Evolutionary conservation across 306 rosid genomes (phyloP), one percentile per base, ranked within the genome.

Genomic region (Coriaria nepalensis): DNA sequence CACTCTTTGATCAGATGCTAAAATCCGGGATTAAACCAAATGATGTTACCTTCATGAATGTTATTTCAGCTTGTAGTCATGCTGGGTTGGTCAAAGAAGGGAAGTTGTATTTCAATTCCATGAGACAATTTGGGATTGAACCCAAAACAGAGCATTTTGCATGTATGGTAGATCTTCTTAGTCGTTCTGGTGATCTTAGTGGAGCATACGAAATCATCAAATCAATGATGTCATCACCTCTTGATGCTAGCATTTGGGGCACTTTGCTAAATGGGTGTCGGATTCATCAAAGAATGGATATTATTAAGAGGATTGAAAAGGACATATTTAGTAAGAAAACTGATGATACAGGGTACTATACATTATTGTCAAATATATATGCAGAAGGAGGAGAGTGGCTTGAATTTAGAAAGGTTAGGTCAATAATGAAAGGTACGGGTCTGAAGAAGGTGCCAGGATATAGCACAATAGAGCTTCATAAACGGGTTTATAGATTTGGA

Each of bases 41-140:
- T 6, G 90, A 73, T 56, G 70, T 88, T 60, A 78, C 86, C 49
- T 79, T 88, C 82, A 83, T 74, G 97, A 88, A 88, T 8, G 56
- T 88, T 60, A 68, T 88, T 45, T 76, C 95, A 11, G 86, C 97
- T 15, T 88, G 93, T 65, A 76, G 97, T 62, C 97, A 88, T 48
- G 71, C 80, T 7, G 86, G 97, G 55, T 75, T 83, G 13, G 90
- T 88, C 8, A 63, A 78, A 44, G 75, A 68, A 69, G 95, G 97
- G 13, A 78, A 63, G 64, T 54, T 63, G 5, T 76, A 74, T 51
- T 88, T 88, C 49, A 53, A 68, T 56, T 63, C 67, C 29, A 78
- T 84, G 90, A 61, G 29, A 61, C 63, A 76, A 43, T 77, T 76
- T 13, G 74, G 82, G 56, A 33, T 78, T 56, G 62, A 68, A 12